A percentile compares a stretch with the other conserved stretches of the same genome.
Evolutionary conservation across 1,284 basidiomycete genomes (phyloP).

Genomic region (Bothia castanella): DNA sequence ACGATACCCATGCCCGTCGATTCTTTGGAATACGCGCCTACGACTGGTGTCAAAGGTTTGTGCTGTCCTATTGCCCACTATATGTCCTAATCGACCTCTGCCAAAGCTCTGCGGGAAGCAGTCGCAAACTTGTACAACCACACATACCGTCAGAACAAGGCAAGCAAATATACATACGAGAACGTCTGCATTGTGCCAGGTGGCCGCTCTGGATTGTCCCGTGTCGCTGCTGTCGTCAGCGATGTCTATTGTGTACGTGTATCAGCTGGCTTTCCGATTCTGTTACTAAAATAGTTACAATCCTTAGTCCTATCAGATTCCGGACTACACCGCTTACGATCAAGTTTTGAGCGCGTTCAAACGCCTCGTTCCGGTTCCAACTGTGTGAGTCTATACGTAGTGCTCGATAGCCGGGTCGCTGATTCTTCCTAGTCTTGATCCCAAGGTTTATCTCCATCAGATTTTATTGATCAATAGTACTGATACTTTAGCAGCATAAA

Average conservation of each 20-base stretch:
- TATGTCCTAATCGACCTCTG: not conserved
- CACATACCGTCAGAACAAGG: conserved; percentile 78
- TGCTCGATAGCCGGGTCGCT: conserved; percentile 8
- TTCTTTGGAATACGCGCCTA: conserved; percentile 90
- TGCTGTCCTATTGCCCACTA: conserved; percentile 13
- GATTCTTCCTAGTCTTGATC: conserved; percentile 47
- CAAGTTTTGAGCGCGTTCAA: conserved; percentile 87
- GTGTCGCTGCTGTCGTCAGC: conserved; percentile 87
- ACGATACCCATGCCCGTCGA: conserved; percentile 63
- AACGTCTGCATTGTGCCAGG: conserved; percentile 92
- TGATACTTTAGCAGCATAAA: conserved; percentile 39
- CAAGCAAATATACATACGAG: conserved; percentile 83
- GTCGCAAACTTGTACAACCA: conserved; percentile 86
- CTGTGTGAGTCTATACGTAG: conserved; percentile 54
- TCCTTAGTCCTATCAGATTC: conserved; percentile 74
- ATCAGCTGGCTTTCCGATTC: not conserved
- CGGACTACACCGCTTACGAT: conserved; percentile 85
- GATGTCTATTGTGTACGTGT: conserved; percentile 70
- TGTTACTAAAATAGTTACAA: not conserved
- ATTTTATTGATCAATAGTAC: not conserved
- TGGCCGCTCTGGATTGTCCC: conserved; percentile 82
- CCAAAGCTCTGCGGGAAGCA: conserved; percentile 55
- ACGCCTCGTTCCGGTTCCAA: conserved; percentile 85
- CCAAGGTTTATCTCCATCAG: conserved; percentile 40
- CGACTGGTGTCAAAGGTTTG: conserved; percentile 82